Base-by-base conservation (phyloP, 2,329 filamentous ascomycete genomes). In the Colletotrichum truncatum region DNA sequence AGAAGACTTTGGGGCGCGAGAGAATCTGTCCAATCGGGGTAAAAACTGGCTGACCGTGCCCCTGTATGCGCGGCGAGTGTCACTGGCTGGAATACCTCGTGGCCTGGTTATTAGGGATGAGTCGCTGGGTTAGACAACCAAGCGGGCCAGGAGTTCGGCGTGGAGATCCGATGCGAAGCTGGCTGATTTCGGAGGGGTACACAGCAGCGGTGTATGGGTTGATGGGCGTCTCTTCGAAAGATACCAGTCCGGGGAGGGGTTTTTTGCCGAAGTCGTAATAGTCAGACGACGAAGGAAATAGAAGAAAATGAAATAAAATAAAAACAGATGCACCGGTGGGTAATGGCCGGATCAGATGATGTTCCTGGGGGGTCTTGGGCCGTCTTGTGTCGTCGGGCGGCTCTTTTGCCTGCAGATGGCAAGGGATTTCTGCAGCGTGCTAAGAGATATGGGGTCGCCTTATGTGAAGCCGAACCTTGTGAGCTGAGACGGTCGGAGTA, bases 381-480 rank as follows among this genome's bases (percentile, higher is more conserved):
- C 4, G 55, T 51, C 43, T 62, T 21, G 28, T 51, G 49, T 65
- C 48, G 56, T 51, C 21, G 51, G 49, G 62, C 62, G 62, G 62
- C 57, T 65, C 57, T 62, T 56, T 49, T 49, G 57, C 21, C 26
- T 65, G 49, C 49, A 45, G 56, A 60, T 21, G 41, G 28, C 62
- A 53, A 54, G 49, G 62, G 56, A 45, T 16, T 38, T 55, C 49
- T 65, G 62, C 49, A 62, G 57, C 48, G 62, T 49, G 62, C 34
- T 32, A 26, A 34, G 26, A 55, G 49, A 25, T 61, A 55, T 55
- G 62, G 62, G 49, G 57, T 51, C 30, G 41, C 6, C 58, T 65
- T 65, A 65, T 62, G 62, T 62, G 62, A 62, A 51, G 49, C 56
- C 57, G 49, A 65, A 65, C 62, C 49, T 62, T 62, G 48, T 28